These are phyloP conservation scores for Trametes punicea DNA, from an alignment of 768 basidiomycete species.

Conservation along the genomic window DNA sequence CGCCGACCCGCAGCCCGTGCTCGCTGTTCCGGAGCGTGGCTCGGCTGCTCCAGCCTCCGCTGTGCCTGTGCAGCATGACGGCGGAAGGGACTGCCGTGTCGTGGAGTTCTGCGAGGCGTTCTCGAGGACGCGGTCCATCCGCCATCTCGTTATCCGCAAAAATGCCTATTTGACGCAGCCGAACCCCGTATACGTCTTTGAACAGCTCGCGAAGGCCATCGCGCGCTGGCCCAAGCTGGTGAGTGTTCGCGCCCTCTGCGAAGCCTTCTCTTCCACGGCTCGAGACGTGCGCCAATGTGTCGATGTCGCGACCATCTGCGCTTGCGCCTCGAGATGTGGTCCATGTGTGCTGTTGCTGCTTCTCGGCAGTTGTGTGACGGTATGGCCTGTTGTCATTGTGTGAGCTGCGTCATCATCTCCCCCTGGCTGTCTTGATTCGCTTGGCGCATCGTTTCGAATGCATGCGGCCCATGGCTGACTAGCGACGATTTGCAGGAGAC, in stretches of 20 bases:
- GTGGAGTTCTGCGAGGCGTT: constrained; percentile 41
- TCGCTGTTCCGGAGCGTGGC: neutral
- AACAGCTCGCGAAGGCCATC: constrained; percentile 44
- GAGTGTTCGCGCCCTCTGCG: constrained; percentile 23
- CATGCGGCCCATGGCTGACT: constrained; percentile 8
- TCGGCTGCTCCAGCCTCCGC: too few relatives aligned
- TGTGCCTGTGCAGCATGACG: neutral
- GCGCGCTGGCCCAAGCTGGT: constrained; percentile 46
- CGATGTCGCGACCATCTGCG: too few relatives aligned
- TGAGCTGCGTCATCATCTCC: neutral
- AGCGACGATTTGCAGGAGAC: constrained; percentile 39
- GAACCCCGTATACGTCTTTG: constrained; percentile 43
- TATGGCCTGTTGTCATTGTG: neutral
- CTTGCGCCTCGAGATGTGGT: too few relatives aligned
- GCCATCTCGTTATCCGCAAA: constrained; percentile 53
- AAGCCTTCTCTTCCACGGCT: neutral
- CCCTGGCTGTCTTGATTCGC: too few relatives aligned
- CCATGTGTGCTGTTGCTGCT: too few relatives aligned
- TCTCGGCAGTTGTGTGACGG: too few relatives aligned
- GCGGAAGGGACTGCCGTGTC: constrained; percentile 4
- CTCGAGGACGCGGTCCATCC: constrained; percentile 34
- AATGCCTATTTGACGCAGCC: constrained; percentile 54
- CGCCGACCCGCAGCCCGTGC: neutral
- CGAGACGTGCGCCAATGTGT: neutral
- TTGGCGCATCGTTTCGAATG: constrained; percentile 2